phyloP scores from a whole-genome alignment of 1,284 basidiomycete species.

The Cryptococcus sp. region DNA sequence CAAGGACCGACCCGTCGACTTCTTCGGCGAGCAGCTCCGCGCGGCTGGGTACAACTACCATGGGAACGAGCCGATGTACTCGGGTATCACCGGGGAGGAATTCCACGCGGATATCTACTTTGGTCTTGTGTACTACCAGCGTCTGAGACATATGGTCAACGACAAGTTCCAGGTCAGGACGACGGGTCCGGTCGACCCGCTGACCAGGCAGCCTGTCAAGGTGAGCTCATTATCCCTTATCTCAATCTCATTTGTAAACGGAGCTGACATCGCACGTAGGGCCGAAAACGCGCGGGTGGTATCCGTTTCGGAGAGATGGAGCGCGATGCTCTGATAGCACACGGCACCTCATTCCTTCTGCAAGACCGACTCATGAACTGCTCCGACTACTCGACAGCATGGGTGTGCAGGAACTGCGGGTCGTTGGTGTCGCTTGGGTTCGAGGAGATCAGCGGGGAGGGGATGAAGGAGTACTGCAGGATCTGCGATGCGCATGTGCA shows the following conservation, averaged over 20 bases:
- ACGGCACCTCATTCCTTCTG: constrained; percentile 95
- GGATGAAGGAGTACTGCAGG: constrained; percentile 76
- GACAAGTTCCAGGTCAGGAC: constrained; percentile 99
- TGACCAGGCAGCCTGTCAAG: constrained; percentile 97
- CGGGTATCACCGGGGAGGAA: constrained; percentile 97
- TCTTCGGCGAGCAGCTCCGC: constrained; percentile 92
- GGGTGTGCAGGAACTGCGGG: constrained; percentile 96
- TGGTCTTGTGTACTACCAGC: constrained; percentile 97
- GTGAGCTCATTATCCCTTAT: constrained; percentile 58
- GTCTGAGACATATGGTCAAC: constrained; percentile 97
- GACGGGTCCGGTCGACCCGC: constrained; percentile 90
- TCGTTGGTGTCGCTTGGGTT: constrained; percentile 93
- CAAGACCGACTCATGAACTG: constrained; percentile 99
- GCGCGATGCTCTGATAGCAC: constrained; percentile 95
- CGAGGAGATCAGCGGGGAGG: constrained; percentile 68
- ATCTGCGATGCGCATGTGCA: constrained; percentile 70
- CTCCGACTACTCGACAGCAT: constrained; percentile 97
- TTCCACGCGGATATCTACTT: constrained; percentile 98
- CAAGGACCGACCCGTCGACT: constrained; percentile 90
- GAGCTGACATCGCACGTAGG: constrained; percentile 54
- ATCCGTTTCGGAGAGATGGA: constrained; percentile 99
- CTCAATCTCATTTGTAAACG: constrained; percentile 4
- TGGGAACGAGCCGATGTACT: constrained; percentile 99
- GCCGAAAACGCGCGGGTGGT: constrained; percentile 95
- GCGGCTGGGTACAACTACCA: constrained; percentile 98